Base-by-base conservation (phyloP, 306 rosid genomes). In the Spatholobus suberectus region DNA sequence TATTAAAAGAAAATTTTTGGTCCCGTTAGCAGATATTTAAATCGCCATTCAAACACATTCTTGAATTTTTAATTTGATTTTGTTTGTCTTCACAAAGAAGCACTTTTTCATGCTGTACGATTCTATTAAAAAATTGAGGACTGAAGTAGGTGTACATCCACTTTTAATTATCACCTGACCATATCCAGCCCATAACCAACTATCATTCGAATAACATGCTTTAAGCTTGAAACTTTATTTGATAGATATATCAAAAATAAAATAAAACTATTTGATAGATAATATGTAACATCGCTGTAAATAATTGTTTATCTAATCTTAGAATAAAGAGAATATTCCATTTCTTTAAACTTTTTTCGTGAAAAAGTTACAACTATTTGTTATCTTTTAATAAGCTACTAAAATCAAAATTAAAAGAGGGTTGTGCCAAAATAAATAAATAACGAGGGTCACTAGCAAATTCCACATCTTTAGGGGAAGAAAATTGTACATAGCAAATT, bases 1-100 rank as follows among this genome's bases (percentile, higher is more conserved):
- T 67, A 4, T 82, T 15, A 29, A 75, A 82, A 52, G 70, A 26
- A 35, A 38, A 24, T 14, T 24, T 27, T 26, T 41, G n/a, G 54
- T 70, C 69, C 79, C 52, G 20, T 55, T 13, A 27, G 27, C 1
- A 70, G 4, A 63, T 81, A 74, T 49, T 75, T 38, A n/a, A 78
- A 70, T 61, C 11, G 0, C 27, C 13, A 38, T 44, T 47, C 7
- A 40, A 78, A 29, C 40, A 78, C 3, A 32, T 72, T 41, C 24
- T 72, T 51, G 11, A 32, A 55, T 12, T 20, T 70, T 55, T 27
- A 67, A 75, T 54, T 76, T 40, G 26, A 59, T 70, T 58, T 26
- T 49, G 52, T 49, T 7, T 83, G 21, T 62, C 40, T 70, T 62
- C 49, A 4, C 49, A n/a, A 61, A 47, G 57, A 61, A 49, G 23